Evolutionary conservation across 768 basidiomycete species (phyloP), one percentile per base, ranked within the genome.

Genomic region (Naganishia randhawae): DNA sequence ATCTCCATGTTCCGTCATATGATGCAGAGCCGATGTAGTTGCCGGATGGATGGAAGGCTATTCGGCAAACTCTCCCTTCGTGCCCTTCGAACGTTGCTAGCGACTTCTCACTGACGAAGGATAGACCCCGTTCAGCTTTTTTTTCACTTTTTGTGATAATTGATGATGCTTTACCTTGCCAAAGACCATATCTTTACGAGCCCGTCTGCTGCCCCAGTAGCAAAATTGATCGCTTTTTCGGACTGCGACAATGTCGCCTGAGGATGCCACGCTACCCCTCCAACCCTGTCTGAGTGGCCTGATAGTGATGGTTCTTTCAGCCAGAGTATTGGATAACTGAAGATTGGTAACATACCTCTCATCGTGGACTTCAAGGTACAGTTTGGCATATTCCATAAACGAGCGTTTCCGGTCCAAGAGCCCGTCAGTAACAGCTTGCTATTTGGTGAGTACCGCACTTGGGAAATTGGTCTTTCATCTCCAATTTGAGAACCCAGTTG

Each of bases 211-310:
- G 89, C 95, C 42, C 93, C 91, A 69, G 92, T 95, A 2, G 86
- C 94, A 61, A 99, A 83, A 78, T 96, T 97, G 16, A 91, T 88
- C 0, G 70, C 86, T 82, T 76, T 85, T 80, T 64, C 83, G 77
- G 78, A 88, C 86, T 55, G 87, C 79, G 76, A 73, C 16, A 94
- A 75, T 0, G 94, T 96, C 19, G 95, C 94, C 74, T 87, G 83
- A 0, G 96, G 96, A 82, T 99, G 94, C 96, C 96, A 99, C 42
- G 94, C 93, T 51, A 97, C 88, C 22, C 96, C 96, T 57, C 96
- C 92, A 32, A 98, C 88, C 62, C 89, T 87, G 75, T 98, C 95
- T 41, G 83, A 85, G 74, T 97, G 94, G 11, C 57, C 57, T 61
- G 27, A 33, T 6, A 35, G 9, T 8, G 91, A 92, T 91, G 71